Evolutionary conservation across 169 alveolate genomes (phyloP).

Genomic region (Cryptosporidium ubiquitum): DNA sequence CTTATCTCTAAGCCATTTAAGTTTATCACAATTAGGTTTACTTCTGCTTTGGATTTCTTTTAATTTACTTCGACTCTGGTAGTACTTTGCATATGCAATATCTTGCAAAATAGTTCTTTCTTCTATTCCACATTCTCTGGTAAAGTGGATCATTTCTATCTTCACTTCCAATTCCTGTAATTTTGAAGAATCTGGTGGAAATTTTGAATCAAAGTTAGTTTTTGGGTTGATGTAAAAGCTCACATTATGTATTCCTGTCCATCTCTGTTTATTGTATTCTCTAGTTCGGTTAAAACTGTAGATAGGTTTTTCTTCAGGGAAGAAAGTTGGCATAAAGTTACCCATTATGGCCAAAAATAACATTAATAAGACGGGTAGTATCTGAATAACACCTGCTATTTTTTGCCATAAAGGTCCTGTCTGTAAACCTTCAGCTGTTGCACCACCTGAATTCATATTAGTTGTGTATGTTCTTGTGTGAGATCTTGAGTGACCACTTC

Average conservation of each 20-base stretch:
- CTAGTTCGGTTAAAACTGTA: conserved; percentile 46
- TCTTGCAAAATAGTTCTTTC: conserved; percentile 61
- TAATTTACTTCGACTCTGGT: conserved; percentile 38
- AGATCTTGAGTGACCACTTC: neutral
- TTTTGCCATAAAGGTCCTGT: conserved; percentile 26
- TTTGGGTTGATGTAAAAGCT: conserved; percentile 34
- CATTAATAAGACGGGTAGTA: conserved; percentile 40
- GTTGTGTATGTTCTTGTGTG: neutral
- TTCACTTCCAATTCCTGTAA: conserved; percentile 59
- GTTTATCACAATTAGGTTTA: conserved; percentile 66
- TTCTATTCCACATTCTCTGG: conserved; percentile 67
- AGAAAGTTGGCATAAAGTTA: conserved; percentile 44
- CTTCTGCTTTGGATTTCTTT: conserved; percentile 51
- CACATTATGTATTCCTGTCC: conserved; percentile 67
- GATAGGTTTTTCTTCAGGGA: conserved; percentile 26
- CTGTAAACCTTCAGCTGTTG: neutral
- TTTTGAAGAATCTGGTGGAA: conserved; percentile 46
- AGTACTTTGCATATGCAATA: conserved; percentile 68
- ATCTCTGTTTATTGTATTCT: conserved; percentile 34
- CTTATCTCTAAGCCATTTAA: conserved; percentile 63
- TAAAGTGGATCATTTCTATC: conserved; percentile 59
- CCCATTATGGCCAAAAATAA: conserved; percentile 48
- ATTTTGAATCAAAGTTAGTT: conserved; percentile 18
- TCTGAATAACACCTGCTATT: conserved; percentile 51
- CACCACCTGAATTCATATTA: neutral